Evolutionary conservation across 768 basidiomycete species (phyloP), one percentile per base, ranked within the genome.

Genomic region (Phanerodontia chrysosporium): DNA sequence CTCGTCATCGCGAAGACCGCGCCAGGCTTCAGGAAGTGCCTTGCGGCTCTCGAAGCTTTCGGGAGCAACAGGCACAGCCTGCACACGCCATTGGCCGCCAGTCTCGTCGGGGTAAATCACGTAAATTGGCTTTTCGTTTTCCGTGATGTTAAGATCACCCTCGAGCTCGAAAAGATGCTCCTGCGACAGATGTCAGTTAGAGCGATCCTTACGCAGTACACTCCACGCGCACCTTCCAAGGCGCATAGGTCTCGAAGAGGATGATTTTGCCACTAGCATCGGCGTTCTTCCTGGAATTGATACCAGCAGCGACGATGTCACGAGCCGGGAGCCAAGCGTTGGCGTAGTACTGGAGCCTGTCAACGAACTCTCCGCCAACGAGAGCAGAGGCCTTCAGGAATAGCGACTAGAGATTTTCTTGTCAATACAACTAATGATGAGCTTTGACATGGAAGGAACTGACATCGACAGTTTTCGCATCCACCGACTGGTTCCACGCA

Each of bases 91-190:
- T 68, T 80, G 86, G 6, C 76, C 80, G 13, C 72, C 77, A 0
- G 76, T 78, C 70, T 92, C 91, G 65, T 98, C 95, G 1, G 93
- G 90, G 70, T 98, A 98, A 55, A 99, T 76, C 54, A 95, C 80
- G 70, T 98, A 98, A 35, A 89, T 78, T 2, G 92, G 86, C 62
- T 85, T 77, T 53, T 78, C 75, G 8, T 81, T 70, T 0, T 72
- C 68, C 1, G 80, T 58, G 30, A 82, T 74, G 0, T 69, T 67
- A 16, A 80, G 72, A 54, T 88, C 84, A 2, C 73, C 70, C 73
- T 98, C 96, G 36, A 96, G 78, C 58, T 91, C 86, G 71, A 94
- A 95, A 12, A 99, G 80, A 70, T 99, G 96, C 65, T 97, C 94
- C 84, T 90, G 62, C 27, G 36, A 13, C 7, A 69, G 49, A 3